Percentiles rank a stretch among this genome's conserved stretches.
Conservation (phyloP, 306 rosid species). For the Glycyrrhiza uralensis region DNA sequence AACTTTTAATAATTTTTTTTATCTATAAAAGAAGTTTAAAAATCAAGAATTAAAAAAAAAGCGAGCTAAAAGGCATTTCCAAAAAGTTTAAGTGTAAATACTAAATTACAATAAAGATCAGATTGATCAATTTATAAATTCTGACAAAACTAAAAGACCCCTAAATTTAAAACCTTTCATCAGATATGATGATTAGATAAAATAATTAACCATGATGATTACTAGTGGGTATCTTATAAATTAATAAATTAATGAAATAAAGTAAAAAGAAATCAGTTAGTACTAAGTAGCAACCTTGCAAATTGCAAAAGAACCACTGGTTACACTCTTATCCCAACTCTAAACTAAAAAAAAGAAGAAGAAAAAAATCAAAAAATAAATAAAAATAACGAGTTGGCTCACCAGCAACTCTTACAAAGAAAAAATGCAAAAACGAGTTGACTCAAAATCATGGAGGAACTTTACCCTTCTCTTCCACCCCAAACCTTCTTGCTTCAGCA, state of each 20-base stretch:
- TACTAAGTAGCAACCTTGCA: too few species aligned
- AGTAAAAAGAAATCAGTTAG: background rate
- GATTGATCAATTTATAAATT: background rate
- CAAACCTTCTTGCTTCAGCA: background rate
- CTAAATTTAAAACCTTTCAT: background rate
- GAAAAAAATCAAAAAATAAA: background rate
- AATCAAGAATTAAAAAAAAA: too few species aligned
- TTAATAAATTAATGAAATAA: conserved; percentile 3
- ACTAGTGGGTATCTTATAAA: background rate
- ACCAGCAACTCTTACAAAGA: background rate
- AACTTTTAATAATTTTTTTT: too few species aligned
- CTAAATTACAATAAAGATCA: background rate
- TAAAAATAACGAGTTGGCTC: conserved; percentile 25
- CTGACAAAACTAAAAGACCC: background rate
- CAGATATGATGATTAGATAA: background rate
- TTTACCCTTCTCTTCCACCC: conserved; percentile 1
- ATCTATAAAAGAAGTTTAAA: too few species aligned
- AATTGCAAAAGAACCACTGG: background rate
- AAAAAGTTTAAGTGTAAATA: too few species aligned
- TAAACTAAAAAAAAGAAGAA: background rate
- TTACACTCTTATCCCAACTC: background rate
- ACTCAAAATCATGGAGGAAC: conserved; percentile 22
- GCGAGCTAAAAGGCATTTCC: too few species aligned
- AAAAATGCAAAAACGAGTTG: conserved; percentile 18
- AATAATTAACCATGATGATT: background rate